Percentiles rank a stretch among this genome's conserved stretches.
Evolutionary conservation across 2,329 filamentous ascomycete genomes (phyloP).

Genomic region (Scedosporium aurantiacum): DNA sequence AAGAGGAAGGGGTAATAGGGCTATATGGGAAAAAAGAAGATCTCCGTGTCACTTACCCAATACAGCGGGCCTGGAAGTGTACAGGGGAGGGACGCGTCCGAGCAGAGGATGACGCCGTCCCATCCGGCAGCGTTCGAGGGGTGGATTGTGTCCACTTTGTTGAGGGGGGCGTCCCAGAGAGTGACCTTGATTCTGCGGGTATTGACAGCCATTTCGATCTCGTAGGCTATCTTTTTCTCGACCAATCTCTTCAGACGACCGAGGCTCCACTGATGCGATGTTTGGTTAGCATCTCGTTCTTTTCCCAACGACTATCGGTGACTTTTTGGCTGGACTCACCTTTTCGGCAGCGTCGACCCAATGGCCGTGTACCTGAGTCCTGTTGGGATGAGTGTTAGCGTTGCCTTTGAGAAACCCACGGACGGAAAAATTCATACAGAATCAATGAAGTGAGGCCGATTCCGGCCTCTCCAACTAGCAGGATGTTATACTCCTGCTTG

Average conservation of each 20-base stretch:
- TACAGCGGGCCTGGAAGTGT: background rate
- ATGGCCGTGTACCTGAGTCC: background rate
- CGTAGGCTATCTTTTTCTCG: background rate
- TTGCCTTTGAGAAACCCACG: background rate
- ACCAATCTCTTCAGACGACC: background rate
- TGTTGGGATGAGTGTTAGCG: background rate
- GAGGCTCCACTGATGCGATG: background rate
- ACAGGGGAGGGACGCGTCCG: background rate
- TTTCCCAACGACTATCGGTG: background rate
- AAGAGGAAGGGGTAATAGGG: background rate
- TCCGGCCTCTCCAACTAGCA: background rate
- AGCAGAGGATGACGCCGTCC: constrained; percentile 2
- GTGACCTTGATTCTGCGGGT: background rate
- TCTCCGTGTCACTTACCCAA: background rate
- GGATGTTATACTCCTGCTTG: background rate
- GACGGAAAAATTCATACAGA: background rate
- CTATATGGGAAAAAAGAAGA: too few relatives aligned
- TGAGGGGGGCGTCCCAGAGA: background rate
- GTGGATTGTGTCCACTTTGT: background rate
- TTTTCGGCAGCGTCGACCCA: background rate
- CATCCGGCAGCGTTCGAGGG: background rate
- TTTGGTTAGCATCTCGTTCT: background rate
- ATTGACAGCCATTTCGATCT: background rate
- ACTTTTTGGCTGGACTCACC: background rate
- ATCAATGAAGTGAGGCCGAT: constrained; percentile 4